Conservation (phyloP, 208 protist species). For the Crithidia brevicula region DNA sequence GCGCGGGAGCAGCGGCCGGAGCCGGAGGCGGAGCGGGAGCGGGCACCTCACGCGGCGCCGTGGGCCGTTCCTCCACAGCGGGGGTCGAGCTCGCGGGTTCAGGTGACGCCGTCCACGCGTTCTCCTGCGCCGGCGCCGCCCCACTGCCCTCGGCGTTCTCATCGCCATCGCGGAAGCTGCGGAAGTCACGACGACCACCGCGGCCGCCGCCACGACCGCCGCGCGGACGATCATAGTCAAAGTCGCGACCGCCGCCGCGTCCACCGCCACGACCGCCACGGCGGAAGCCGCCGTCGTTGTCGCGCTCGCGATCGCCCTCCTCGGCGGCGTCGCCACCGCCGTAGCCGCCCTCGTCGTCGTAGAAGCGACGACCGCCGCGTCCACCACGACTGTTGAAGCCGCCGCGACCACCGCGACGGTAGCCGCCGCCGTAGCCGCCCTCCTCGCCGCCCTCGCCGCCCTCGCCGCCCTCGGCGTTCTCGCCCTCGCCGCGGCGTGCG, state of each 20-base stretch:
- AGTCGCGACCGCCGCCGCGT: conserved; percentile 25
- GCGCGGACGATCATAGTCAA: conserved; percentile 15
- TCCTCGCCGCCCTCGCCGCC: conserved; percentile 29
- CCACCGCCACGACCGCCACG: conserved; percentile 13
- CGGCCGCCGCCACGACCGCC: conserved; percentile 9
- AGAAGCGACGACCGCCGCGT: conserved; percentile 26
- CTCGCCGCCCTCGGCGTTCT: conserved; percentile 17
- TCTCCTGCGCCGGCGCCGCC: conserved; percentile 6
- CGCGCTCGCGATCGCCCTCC: background rate
- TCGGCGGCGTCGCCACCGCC: conserved; percentile 5
- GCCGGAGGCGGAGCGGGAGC: background rate
- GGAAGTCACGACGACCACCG: conserved; percentile 26
- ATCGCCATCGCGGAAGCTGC: conserved; percentile 29
- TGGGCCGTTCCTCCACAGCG: conserved; percentile 3
- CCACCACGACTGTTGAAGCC: conserved; percentile 33
- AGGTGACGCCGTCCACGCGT: conserved; percentile 29
- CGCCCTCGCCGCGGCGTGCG: conserved; percentile 9
- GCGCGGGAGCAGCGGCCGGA: background rate
- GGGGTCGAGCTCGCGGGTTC: conserved; percentile 13
- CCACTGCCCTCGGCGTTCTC: background rate
- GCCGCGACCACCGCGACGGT: conserved; percentile 34
- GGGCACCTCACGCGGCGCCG: conserved; percentile 7
- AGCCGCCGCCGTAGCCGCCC: conserved; percentile 29
- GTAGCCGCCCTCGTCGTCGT: conserved; percentile 18
- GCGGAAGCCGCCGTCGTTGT: conserved; percentile 19